Conservation (phyloP, 176 grass and related monocot genomes). For the Rhynchospora pubera region DNA sequence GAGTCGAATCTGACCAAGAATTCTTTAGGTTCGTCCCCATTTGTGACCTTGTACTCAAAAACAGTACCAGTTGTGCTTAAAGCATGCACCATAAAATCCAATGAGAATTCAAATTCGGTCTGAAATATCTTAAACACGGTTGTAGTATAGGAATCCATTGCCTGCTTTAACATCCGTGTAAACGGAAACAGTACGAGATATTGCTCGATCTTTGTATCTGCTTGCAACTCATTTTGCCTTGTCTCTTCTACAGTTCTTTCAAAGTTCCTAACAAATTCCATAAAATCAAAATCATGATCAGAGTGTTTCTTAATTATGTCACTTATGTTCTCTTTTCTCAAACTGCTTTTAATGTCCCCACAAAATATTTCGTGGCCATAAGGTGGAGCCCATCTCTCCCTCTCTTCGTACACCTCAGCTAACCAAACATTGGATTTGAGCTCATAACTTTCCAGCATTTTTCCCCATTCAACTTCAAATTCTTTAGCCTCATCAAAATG, state of each 20-base stretch:
- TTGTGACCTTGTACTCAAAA: conserved; percentile 33
- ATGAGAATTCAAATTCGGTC: conserved; percentile 37
- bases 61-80: conserved; percentile 7
- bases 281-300: conserved; percentile 21
- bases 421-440: conserved; percentile 32
- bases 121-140: conserved; percentile 36
- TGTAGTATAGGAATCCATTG: conserved; percentile 26
- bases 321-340: conserved; percentile 16
- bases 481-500: conserved; percentile 33
- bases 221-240: conserved; percentile 22
- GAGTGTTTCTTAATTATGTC: conserved; percentile 21
- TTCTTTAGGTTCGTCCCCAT: conserved; percentile 23
- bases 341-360: conserved; percentile 30
- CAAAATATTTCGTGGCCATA: conserved; percentile 30
- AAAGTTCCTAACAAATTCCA: conserved; percentile 31
- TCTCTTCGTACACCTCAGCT: conserved; percentile 30
- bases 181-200: conserved; percentile 14
- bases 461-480: conserved; percentile 32
- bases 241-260: conserved; percentile 23
- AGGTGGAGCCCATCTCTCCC: conserved; percentile 31
- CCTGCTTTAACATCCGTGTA: conserved; percentile 40
- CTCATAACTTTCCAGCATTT: conserved; percentile 38
- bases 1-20: conserved; percentile 27
- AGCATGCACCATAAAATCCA: conserved; percentile 34
- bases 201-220: conserved; percentile 25